Conservation (phyloP, 2,329 filamentous ascomycete genomes). For the Monosporascus ibericus region DNA sequence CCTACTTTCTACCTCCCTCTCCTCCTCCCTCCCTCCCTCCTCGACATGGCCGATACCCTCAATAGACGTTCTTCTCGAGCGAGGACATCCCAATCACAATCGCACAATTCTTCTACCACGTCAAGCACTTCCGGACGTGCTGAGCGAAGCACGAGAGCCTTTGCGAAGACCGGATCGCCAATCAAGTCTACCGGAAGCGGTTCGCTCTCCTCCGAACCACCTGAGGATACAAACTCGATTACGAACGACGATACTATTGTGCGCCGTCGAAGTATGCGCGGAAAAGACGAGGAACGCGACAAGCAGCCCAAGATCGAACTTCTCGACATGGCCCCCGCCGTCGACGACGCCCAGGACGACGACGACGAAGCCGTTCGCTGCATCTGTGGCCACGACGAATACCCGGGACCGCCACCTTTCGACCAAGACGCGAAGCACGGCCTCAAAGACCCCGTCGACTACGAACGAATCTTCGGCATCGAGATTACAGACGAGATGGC, state of each 20-base stretch:
- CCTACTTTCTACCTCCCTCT: constrained; percentile 25
- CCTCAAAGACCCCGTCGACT: constrained; percentile 51
- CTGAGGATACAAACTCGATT: constrained; percentile 51
- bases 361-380: constrained; percentile 95
- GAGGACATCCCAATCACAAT: constrained; percentile 69
- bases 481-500: constrained; percentile 78
- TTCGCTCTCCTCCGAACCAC: constrained; percentile 64
- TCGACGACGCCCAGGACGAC: constrained; percentile 73
- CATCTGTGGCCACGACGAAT: constrained; percentile 90
- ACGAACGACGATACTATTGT: constrained; percentile 58
- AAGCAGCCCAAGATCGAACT: constrained; percentile 36
- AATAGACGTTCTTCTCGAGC: constrained; percentile 87
- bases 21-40: constrained; percentile 22
- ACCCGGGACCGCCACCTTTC: constrained; percentile 72
- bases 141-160: constrained; percentile 67
- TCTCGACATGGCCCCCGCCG: constrained; percentile 41
- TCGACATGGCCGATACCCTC: constrained; percentile 47
- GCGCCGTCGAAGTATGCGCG: constrained; percentile 74
- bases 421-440: constrained; percentile 47
- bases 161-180: constrained; percentile 66
- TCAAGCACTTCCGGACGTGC: constrained; percentile 70
- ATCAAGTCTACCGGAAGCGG: constrained; percentile 69
- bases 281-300: constrained; percentile 55
- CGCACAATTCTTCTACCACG: constrained; percentile 71
- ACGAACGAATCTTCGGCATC: constrained; percentile 52